Percentiles rank a stretch among this genome's conserved stretches.
Conservation (phyloP, 225 moss, liverwort and hornwort species). For the Physcomitrellopsis africana region DNA sequence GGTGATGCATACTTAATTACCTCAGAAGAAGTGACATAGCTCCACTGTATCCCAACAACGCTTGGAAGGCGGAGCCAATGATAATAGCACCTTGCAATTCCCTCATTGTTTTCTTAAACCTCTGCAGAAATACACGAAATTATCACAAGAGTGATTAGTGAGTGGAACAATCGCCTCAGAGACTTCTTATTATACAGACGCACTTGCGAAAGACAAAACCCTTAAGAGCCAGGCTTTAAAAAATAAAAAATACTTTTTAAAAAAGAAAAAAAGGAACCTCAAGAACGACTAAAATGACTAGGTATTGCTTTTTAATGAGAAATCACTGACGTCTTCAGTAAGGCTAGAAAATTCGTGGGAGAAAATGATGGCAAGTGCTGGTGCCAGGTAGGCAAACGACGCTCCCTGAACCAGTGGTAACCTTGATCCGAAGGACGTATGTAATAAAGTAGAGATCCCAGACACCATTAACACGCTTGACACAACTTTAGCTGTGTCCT, state of each 20-base stretch:
- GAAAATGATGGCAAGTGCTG: slow-evolving; percentile 76
- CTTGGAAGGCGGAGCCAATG: slow-evolving; percentile 72
- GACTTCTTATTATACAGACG: neutral
- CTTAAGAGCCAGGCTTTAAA: neutral
- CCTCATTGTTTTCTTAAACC: slow-evolving; percentile 84
- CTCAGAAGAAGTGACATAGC: slow-evolving; percentile 75
- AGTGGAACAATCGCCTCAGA: neutral
- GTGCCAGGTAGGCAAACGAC: slow-evolving; percentile 85
- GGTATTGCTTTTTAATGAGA: neutral
- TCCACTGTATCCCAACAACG: slow-evolving; percentile 83
- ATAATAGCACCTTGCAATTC: slow-evolving; percentile 92
- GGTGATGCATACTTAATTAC: slow-evolving; percentile 34
- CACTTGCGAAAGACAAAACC: neutral
- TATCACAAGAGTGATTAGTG: neutral
- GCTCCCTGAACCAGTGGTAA: slow-evolving; percentile 88
- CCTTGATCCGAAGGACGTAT: slow-evolving; percentile 80
- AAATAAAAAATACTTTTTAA: too few species aligned
- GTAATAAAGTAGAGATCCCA: slow-evolving; percentile 80
- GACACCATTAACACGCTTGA: slow-evolving; percentile 89
- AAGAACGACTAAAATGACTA: neutral
- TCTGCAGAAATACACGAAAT: slow-evolving; percentile 44
- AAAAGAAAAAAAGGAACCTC: too few species aligned
- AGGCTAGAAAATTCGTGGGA: slow-evolving; percentile 56
- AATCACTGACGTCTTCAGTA: slow-evolving; percentile 41
- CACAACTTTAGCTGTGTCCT: slow-evolving; percentile 85